Percentiles rank a stretch among this genome's conserved stretches.
Conservation (phyloP, 305 asterid genomes). For the Solanum aculeatissimum region DNA sequence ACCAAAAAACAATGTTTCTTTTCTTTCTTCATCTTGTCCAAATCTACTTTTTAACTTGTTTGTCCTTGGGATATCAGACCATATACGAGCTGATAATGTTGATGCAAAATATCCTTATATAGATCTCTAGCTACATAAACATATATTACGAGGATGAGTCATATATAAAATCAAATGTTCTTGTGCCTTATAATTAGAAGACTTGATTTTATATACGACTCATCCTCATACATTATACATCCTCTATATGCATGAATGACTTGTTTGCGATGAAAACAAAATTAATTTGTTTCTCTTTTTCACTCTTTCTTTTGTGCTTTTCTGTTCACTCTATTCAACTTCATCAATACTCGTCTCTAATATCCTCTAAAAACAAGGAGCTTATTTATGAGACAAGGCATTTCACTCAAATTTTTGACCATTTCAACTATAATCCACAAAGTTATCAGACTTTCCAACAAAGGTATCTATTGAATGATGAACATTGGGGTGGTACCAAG, state of each 20-base stretch:
- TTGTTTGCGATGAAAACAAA: neutral
- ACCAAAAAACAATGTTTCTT: neutral
- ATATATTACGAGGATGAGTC: too few relatives aligned
- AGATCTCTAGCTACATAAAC: too few relatives aligned
- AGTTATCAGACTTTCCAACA: constrained; percentile 70
- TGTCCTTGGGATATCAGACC: neutral
- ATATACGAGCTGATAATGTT: neutral
- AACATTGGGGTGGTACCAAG: constrained; percentile 56
- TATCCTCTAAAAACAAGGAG: neutral
- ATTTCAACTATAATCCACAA: constrained; percentile 58
- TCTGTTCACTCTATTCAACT: constrained; percentile 7
- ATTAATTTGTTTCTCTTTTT: neutral
- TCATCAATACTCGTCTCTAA: neutral
- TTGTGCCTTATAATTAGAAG: too few relatives aligned
- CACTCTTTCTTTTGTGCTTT: neutral
- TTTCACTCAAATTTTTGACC: constrained; percentile 69
- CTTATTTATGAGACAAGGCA: constrained; percentile 27
- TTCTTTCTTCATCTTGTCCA: neutral
- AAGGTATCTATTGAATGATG: constrained; percentile 43
- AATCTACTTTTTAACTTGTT: neutral
- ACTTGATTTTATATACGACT: neutral
- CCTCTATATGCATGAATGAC: neutral
- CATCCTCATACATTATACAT: neutral
- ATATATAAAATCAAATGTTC: too few relatives aligned
- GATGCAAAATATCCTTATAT: neutral